Evolutionary conservation across 2,329 filamentous ascomycete species (phyloP), one percentile per base, ranked within the genome.

Genomic region (Hypoxylon sp.): DNA sequence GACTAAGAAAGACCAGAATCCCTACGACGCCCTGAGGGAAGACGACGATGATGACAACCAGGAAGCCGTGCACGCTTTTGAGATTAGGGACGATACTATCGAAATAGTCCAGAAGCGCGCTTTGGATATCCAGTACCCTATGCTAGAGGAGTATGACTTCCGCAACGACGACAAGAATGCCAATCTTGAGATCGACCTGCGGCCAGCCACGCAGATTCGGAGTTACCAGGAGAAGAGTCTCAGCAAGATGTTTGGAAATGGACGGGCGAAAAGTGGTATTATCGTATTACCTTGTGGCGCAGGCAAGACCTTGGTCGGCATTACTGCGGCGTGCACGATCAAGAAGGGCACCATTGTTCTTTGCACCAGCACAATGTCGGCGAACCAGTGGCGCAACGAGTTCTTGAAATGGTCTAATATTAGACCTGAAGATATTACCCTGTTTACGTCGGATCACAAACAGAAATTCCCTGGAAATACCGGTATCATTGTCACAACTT

Each of bases 181-280:
- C 0, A 97, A 93, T 56, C 84, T 99, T 37, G 94, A 98, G 64
- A 99, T 99, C 74, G 95, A 98, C 79, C 85, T 98, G 54, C 92
- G 92, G 74, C 95, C 95, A 0, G 91, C 91, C 63, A 95, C 95
- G 0, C 92, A 95, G 76, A 98, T 98, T 78, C 90, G 95, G 78
- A 91, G 88, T 31, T 99, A 99, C 75, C 96, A 99, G 79, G 96
- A 99, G 80, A 97, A 98, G 82, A 97, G 94, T 72, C 85, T 99
- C 8, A 97, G 93, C 83, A 99, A 99, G 81, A 99, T 99, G 96
- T 99, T 99, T 79, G 95, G 96, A 77, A 99, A 99, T 77, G 95
- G 95, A 55, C 91, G 96, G 81, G 96, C 96, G 13, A 96, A 97
- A 83, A 98, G 94, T 80, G 96, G 96, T 64, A 97, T 99, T 73